Evolutionary conservation across 768 basidiomycete genomes (phyloP).

Genomic region (Pleurotus cornucopiae): DNA sequence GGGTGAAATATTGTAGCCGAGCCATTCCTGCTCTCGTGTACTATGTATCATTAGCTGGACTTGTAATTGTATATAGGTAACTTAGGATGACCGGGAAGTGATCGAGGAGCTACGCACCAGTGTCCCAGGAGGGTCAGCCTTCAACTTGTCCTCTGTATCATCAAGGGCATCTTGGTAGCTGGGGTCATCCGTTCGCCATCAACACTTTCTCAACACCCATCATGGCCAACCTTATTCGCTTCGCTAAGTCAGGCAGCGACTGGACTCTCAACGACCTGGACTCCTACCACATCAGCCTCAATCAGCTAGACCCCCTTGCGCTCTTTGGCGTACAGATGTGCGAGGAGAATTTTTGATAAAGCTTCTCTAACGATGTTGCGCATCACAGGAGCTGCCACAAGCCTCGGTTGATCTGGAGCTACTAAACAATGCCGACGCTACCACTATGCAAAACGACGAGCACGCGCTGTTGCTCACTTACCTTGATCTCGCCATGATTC

Average conservation of each 20-base stretch:
- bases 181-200: neutral
- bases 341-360: too few relatives aligned
- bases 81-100: too few relatives aligned
- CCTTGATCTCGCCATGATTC: too few relatives aligned
- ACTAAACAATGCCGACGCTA: too few relatives aligned
- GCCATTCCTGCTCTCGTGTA: too few relatives aligned
- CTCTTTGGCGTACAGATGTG: constrained; percentile 20
- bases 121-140: neutral
- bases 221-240: constrained; percentile 19
- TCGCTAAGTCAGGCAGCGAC: constrained; percentile 20
- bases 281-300: constrained; percentile 20
- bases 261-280: constrained; percentile 22
- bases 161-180: neutral
- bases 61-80: too few relatives aligned
- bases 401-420: too few relatives aligned
- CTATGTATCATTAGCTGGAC: too few relatives aligned
- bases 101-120: neutral
- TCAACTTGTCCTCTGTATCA: neutral
- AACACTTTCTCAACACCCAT: neutral
- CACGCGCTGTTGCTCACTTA: too few relatives aligned
- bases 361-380: too few relatives aligned
- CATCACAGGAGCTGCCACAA: too few relatives aligned
- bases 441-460: too few relatives aligned
- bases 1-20: neutral
- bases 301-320: constrained; percentile 10